phyloP scores from a whole-genome alignment of 441 rosid species.

The Gossypium davidsonii region DNA sequence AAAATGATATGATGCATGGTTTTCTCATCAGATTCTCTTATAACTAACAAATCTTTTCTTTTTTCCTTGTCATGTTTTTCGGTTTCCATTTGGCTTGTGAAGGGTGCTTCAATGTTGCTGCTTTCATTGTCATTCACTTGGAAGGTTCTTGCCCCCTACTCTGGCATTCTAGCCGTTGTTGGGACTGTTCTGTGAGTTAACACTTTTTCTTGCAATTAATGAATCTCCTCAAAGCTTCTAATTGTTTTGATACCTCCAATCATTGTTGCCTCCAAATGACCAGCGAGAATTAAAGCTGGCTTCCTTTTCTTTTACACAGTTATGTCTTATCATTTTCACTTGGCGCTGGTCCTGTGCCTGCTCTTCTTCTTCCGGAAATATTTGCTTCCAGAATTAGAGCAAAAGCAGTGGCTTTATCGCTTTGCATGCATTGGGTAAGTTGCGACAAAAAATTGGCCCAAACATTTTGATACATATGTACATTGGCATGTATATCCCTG shows the following conservation, averaged over 20 bases:
- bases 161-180: slow-evolving; percentile 82
- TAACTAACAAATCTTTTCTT: not conserved
- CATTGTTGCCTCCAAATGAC: not conserved
- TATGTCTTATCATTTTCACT: slow-evolving; percentile 93
- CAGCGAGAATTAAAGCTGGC: slow-evolving; percentile 10
- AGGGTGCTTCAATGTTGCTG: slow-evolving; percentile 91
- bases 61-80: not conserved
- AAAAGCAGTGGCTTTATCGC: slow-evolving; percentile 85
- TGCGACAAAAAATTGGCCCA: not conserved
- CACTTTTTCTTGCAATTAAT: not conserved
- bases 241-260: not conserved
- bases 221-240: not conserved
- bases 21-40: not conserved
- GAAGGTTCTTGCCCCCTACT: slow-evolving; percentile 85
- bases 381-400: slow-evolving; percentile 96
- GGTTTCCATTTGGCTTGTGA: slow-evolving; percentile 18
- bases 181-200: slow-evolving; percentile 91
- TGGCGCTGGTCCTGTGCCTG: slow-evolving; percentile 99
- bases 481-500: not conserved
- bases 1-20: not conserved
- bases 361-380: slow-evolving; percentile 93
- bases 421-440: slow-evolving; percentile 97
- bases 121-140: slow-evolving; percentile 89
- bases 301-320: slow-evolving; percentile 37
- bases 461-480: not conserved